Evolutionary conservation across 2,329 filamentous ascomycete species (phyloP), one percentile per base, ranked within the genome.

Genomic region (Trichoderma sp.): DNA sequence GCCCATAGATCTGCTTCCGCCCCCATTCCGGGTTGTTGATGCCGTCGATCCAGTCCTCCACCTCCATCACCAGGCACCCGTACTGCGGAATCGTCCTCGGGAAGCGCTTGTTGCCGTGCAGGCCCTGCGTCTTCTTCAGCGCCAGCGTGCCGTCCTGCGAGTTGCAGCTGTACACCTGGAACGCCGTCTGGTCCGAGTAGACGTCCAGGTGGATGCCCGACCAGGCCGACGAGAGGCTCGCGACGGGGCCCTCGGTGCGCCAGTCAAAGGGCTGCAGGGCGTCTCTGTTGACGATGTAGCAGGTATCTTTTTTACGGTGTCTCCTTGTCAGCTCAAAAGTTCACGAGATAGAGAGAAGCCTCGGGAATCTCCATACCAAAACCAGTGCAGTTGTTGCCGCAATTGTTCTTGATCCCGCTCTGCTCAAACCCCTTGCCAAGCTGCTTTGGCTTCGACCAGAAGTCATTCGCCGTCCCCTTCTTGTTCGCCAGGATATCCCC

Each of bases 21-120:
- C 87, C 87, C 94, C 94, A 97, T 77, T 92, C 86, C 0, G 93
- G 93, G 71, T 96, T 86, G 79, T 97, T 97, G 79, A 98, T 95
- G 28, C 84, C 93, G 74, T 96, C 93, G 73, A 97, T 96, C 86
- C 88, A 97, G 76, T 95, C 93, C 82, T 97, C 87, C 14, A 95
- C 91, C 80, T 97, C 94, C 77, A 97, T 85, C 56, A 97, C 94
- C 28, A 97, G 74, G 77, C 94, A 97, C 39, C 92, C 93, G 73
- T 93, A 92, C 80, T 93, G 75, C 64, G 86, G 83, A 28, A 92
- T 89, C 7, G 84, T 85, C 44, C 88, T 81, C 3, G 86, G 84
- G 70, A 88, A 85, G 39, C 79, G 77, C 1, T 77, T 68, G 67
- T 84, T 77, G 67, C 85, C 81, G 67, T 80, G 77, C 4, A 90